Base-by-base conservation (phyloP, 306 rosid genomes). In the Quercus glauca region DNA sequence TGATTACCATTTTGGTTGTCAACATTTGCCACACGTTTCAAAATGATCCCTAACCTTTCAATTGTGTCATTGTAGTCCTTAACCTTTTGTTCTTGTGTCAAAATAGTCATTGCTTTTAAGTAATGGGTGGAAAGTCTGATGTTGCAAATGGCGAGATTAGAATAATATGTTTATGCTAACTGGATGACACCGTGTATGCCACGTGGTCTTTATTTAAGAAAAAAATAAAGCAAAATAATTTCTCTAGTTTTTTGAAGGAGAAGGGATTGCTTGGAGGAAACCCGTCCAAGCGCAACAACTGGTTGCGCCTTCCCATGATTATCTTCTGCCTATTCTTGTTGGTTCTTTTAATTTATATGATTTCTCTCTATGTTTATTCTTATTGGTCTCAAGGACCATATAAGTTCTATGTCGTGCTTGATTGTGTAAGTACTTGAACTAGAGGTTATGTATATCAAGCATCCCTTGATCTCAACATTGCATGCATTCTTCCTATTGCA, bases 391-490 rank as follows among this genome's bases (percentile, higher is more conserved):
- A 64, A 76, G 92, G 87, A 68, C 82, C 89, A 5, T 88, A 89
- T 18, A 92, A 83, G 21, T 95, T 81, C 75, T 95, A 87, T 83
- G 89, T 95, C 67, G 97, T 95, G 31, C 97, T 95, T 65, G 99
- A 95, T 76, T 86, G 90, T 78, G 99, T 98, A 18, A 95, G 99
- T 76, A 95, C 98, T 31, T 95, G 98, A 1, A 92, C 96, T 75
- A 84, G 99, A 18, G 89, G 86, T 55, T 87, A 85, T 85, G 92
- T 92, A 8, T 95, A 91, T 80, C 90, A 84, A 73, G 94, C 90
- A 23, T 82, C 86, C 43, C 23, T 86, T 51, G 81, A 85, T 55
- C 86, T 79, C 80, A 85, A 59, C 60, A 79, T 79, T 18, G 87
- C 75, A 37, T 83, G 76, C 60, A 87, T 55, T 70, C 93, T 95